Percentiles rank a stretch among this genome's conserved stretches.
Evolutionary conservation across 1,284 basidiomycete genomes (phyloP).

Genomic region (Agaricales sp.): DNA sequence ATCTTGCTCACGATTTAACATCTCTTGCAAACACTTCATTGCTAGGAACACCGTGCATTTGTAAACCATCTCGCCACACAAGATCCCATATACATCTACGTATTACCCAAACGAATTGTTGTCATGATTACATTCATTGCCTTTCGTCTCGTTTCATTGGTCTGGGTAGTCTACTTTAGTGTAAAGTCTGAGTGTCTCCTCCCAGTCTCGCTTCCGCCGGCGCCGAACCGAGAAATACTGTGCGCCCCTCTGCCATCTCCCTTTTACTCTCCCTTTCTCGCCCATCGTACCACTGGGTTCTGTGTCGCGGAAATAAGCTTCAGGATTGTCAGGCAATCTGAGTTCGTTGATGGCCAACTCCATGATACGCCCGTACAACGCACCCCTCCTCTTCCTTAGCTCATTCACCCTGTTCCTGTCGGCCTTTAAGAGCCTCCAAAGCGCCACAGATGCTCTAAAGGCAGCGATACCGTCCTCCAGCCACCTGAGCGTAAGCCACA

Average conservation of each 20-base stretch:
- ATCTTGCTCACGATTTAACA: too few relatives aligned
- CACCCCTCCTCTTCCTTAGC: conserved; percentile 41
- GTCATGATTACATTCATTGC: too few relatives aligned
- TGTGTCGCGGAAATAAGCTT: conserved; percentile 40
- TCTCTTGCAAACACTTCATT: too few relatives aligned
- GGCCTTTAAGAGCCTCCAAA: conserved; percentile 55
- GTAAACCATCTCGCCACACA: too few relatives aligned
- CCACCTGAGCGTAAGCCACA: conserved; percentile 86
- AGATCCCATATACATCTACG: too few relatives aligned
- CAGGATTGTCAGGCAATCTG: conserved; percentile 58
- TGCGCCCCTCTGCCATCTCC: conserved; percentile 53
- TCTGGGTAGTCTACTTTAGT: conserved; percentile 70
- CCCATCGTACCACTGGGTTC: conserved; percentile 50
- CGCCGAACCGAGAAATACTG: conserved; percentile 73
- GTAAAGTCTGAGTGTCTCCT: conserved; percentile 70
- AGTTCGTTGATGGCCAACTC: conserved; percentile 50
- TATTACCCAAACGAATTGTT: too few relatives aligned
- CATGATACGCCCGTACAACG: conserved; percentile 53
- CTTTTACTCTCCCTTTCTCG: conserved; percentile 50
- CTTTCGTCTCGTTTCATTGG: conserved; percentile 20
- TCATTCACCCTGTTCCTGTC: conserved; percentile 42
- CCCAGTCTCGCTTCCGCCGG: conserved; percentile 80
- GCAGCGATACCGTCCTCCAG: conserved; percentile 74
- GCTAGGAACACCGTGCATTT: too few relatives aligned
- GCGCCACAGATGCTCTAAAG: conserved; percentile 56